Base-by-base conservation (phyloP, 225 moss, liverwort and hornwort species). In the Neckera pumila region DNA sequence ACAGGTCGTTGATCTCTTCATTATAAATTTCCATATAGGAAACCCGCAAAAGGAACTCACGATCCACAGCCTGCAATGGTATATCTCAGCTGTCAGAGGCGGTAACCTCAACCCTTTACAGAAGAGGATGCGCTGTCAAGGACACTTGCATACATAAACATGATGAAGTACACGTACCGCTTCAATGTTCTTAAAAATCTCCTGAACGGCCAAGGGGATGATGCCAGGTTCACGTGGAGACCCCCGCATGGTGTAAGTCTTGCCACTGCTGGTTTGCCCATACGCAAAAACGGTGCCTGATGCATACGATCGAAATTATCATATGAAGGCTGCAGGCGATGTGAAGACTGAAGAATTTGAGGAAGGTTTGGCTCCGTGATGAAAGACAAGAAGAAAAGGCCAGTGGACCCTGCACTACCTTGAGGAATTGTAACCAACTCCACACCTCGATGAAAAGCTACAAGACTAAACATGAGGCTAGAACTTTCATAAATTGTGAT, bases 21-120 rank as follows among this genome's bases (percentile, higher is more conserved):
- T 98, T 98, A 84, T 98, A 98, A 43, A 98, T 98, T 76, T 98
- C 98, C 98, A 98, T 96, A 76, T 98, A 98, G 49, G 98, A 97
- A 49, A 98, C 96, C 59, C 98, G 93, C 72, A 98, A 81, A 72
- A 98, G 94, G 85, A 97, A 98, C 87, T 98, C 98, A 83, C 98
- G 91, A 81, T 94, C 92, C 54, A 90, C 89, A 87, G 91, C 91
- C 98, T 98, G 92, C 66, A 64, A 75, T 28, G 47, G 53, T 71
- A 53, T 62, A 42, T 71, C 80, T 76, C 64, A 89, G 70, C 70
- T 49, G 84, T 92, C 76, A 89, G 69, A 47, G 60, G 69, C 49
- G 40, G 67, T 67, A 53, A 84, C 26, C 51, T 42, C 70, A n/a
- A 87, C 60, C 60, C 33, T n/a, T 27, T 40, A 85, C n/a, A 67